Evolutionary conservation across 2,329 filamentous ascomycete species (phyloP), one percentile per base, ranked within the genome.

Genomic region (Calonectria ilicicola): DNA sequence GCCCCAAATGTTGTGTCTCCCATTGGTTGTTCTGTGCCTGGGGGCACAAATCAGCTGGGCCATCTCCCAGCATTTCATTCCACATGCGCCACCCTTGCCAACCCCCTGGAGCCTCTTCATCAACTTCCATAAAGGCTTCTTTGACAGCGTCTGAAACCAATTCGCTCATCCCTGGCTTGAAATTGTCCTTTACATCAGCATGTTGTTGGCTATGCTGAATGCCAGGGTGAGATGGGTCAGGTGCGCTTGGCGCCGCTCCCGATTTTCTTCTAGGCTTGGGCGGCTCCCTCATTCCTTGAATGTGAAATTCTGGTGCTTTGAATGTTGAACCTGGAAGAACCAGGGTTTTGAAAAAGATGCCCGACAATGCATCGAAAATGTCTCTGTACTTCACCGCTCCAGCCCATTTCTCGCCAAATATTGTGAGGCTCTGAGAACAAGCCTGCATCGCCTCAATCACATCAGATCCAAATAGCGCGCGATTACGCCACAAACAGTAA

Each of bases 81-180:
- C 78, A 81, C 76, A 80, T 79, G 23, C 77, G 74, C 80, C 80
- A 81, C 1, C 78, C 77, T 64, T 79, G 78, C 74, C 76, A 80
- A 0, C 77, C 79, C 0, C 77, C 79, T 0, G 78, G 78, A 5
- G 75, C 79, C 65, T 80, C 80, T 32, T 80, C 79, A 21, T 81
- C 78, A 2, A 80, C 80, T 70, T 80, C 80, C 79, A 79, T 80
- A 32, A 79, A 79, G 5, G 78, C 76, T 38, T 79, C 79, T 32
- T 78, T 79, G 2, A 81, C 78, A 0, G 79, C 78, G 5, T 60
- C 53, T 10, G 53, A 60, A 60, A 60, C 53, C 8, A 60, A 29
- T 17, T 60, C 53, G 7, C 53, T 60, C 53, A 60, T 60, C 0
- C 35, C 53, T 7, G 53, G 53, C 14, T 60, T 60, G 5, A 40